Base-by-base conservation (phyloP, 2,329 filamentous ascomycete species). In the Aspergillus glaucus region DNA sequence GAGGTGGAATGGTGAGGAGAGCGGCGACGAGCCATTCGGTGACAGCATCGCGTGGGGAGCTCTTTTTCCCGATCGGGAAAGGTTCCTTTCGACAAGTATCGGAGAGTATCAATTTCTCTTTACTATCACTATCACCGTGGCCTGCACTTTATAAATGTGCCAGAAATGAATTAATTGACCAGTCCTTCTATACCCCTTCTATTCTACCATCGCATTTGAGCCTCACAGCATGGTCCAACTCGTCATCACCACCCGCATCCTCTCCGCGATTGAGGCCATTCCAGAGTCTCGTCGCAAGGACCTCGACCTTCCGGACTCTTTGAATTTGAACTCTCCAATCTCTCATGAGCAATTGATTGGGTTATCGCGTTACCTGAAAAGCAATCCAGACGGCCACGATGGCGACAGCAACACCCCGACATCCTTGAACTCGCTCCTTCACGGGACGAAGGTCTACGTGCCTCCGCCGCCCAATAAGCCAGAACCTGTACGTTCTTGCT, bases 381-480 rank as follows among this genome's bases (percentile, higher is more conserved):
- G 46, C 14, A 28, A 21, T 15, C 4, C 9, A 14, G 21, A 12
- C n/a, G 26, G 12, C 9, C 8, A 26, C 10, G 19, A 46, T 37
- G 21, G 34, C n/a, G 22, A 17, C 9, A 42, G 39, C 7, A 44
- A 24, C 15, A 39, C 15, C 4, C 47, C 44, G 6, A 54, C 71
- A 50, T 80, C 76, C 14, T 76, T 97, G 10, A 86, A 92, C 56
- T 62, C 72, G 30, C 79, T 97, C 28, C 76, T 97, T 8, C 79
- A 75, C 48, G 87, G 88, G 42, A 81, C 88, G 22, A 77, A 65
- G 47, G 73, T 94, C 54, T 94, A 94, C 67, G 69, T 82, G 8
- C 80, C 88, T n/a, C 88, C 90, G n/a, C 86, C 87, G 12, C 80
- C 85, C 4, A 83, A 86, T 4, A 95, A 90, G 63, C 79, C 83